Percentiles rank a stretch among this genome's conserved stretches.
phyloP scores from a whole-genome alignment of 2,329 filamentous ascomycete genomes.

The Trichoderma hamatum region DNA sequence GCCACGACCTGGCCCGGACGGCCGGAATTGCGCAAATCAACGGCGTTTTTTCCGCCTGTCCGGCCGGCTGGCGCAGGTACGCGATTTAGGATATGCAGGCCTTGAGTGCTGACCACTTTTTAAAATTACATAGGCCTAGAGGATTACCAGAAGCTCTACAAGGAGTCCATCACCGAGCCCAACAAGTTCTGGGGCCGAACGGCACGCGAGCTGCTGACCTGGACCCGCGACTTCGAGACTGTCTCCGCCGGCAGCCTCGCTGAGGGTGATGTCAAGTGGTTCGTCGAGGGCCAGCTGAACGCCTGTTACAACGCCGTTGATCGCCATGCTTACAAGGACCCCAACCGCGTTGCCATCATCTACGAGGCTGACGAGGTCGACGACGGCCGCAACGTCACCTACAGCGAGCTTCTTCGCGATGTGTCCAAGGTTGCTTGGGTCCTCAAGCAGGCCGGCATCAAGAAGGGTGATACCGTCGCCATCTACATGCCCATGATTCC shows the following conservation, averaged over 20 bases:
- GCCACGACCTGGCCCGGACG: constrained; percentile 17
- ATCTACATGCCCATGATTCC: constrained; percentile 99
- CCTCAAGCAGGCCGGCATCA: constrained; percentile 92
- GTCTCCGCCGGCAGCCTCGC: constrained; percentile 75
- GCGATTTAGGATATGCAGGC: background rate
- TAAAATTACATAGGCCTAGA: constrained; percentile 54
- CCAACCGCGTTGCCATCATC: constrained; percentile 92
- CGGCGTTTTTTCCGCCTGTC: constrained; percentile 24
- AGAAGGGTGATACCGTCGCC: constrained; percentile 95
- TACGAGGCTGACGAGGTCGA: constrained; percentile 94
- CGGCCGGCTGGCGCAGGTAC: constrained; percentile 15
- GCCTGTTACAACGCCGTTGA: constrained; percentile 98
- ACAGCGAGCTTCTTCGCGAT: constrained; percentile 88
- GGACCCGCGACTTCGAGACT: constrained; percentile 90
- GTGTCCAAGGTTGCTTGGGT: constrained; percentile 86
- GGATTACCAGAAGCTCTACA: constrained; percentile 69
- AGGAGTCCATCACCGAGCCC: constrained; percentile 87
- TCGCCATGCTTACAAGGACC: constrained; percentile 92
- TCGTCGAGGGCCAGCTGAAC: constrained; percentile 89
- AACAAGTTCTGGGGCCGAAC: constrained; percentile 86
- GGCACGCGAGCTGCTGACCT: constrained; percentile 86
- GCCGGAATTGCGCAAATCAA: constrained; percentile 16
- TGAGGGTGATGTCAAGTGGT: constrained; percentile 90
- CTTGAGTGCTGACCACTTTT: constrained; percentile 17
- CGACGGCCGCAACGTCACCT: constrained; percentile 88